Percentiles rank a stretch among this genome's conserved stretches.
Evolutionary conservation across 2,329 filamentous ascomycete genomes (phyloP).

Genomic region (Dactylellina parvicollis): DNA sequence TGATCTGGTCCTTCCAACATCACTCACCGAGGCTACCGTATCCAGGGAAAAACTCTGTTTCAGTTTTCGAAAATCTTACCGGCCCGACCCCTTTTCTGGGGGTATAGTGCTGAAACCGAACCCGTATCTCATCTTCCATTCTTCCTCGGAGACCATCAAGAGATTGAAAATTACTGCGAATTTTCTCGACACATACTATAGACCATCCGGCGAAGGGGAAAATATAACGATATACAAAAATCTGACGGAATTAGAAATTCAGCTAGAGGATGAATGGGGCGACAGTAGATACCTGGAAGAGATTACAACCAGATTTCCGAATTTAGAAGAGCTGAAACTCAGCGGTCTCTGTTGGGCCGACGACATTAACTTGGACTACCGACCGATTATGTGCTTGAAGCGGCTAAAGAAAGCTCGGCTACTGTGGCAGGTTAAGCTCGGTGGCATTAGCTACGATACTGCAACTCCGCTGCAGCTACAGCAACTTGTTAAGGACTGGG

Average conservation of each 20-base stretch:
- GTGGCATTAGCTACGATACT: not conserved
- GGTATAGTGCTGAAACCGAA: not conserved
- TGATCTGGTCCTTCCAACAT: not conserved
- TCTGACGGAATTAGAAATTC: not conserved
- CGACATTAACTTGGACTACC: not conserved
- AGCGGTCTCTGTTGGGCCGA: not conserved
- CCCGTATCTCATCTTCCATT: not conserved
- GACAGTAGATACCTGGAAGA: not conserved
- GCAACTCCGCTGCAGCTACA: not conserved
- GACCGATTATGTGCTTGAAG: not conserved
- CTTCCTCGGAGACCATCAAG: not conserved
- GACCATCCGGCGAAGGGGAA: not conserved
- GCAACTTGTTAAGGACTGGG: not conserved
- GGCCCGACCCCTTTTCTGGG: not conserved
- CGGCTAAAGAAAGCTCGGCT: not conserved
- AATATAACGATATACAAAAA: not conserved
- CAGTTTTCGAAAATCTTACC: not conserved
- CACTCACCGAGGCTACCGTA: not conserved
- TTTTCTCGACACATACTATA: no score
- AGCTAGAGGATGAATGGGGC: not conserved
- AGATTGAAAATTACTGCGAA: not conserved
- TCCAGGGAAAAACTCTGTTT: not conserved
- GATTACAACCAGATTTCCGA: not conserved
- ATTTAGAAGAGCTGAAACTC: not conserved
- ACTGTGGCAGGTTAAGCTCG: not conserved